phyloP scores from a whole-genome alignment of 2,329 filamentous ascomycete species.

The Hysterium pulicare region DNA sequence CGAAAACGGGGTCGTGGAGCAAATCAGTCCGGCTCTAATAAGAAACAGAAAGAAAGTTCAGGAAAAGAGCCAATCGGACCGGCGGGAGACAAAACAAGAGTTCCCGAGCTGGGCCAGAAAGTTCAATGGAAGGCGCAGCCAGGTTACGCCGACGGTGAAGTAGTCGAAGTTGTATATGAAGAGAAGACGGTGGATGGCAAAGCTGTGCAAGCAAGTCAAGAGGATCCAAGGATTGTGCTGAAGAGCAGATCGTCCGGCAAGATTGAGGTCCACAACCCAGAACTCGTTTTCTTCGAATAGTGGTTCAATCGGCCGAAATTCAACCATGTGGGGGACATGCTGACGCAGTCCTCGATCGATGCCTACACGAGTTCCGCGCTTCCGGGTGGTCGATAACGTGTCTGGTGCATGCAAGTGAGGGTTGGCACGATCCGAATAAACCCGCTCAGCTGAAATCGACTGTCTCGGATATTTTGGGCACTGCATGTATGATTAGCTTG shows the following conservation, averaged over 20 bases:
- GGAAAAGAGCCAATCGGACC: constrained; percentile 16
- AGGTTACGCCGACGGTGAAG: constrained; percentile 41
- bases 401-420: neutral
- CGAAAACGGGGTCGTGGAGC: constrained; percentile 26
- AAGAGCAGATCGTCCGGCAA: constrained; percentile 39
- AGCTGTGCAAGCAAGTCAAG: constrained; percentile 39
- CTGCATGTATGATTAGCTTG: neutral
- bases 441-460: neutral
- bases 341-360: neutral
- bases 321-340: neutral
- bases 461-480: neutral
- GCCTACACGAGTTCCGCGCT: neutral
- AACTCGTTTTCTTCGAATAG: constrained; percentile 43
- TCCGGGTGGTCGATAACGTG: neutral
- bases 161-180: constrained; percentile 41
- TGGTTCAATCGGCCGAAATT: neutral
- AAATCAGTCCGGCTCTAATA: constrained; percentile 24
- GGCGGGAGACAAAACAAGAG: constrained; percentile 34
- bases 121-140: constrained; percentile 41
- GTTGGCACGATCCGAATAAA: neutral
- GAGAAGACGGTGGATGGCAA: constrained; percentile 43
- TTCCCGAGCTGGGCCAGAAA: constrained; percentile 42
- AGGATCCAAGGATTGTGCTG: constrained; percentile 43
- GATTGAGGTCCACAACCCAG: constrained; percentile 43
- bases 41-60: constrained; percentile 35